These are phyloP conservation scores for Tetrahymena elliotti DNA, from an alignment of 73 alveolate genomes.

Conservation along the genomic window DNA sequence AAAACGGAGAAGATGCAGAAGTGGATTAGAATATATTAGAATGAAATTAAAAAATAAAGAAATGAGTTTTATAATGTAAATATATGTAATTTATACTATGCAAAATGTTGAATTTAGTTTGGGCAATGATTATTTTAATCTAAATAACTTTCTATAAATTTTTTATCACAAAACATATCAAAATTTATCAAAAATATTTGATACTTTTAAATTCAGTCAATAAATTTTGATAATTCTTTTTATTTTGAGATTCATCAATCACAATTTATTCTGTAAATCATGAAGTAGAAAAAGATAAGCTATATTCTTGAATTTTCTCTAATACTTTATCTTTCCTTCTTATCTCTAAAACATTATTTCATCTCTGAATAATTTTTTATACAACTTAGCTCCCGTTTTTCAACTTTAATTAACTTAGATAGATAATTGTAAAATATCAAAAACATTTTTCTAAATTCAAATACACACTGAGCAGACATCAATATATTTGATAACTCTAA, in stretches of 20 bases:
- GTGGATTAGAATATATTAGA: background rate
- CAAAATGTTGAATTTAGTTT: background rate
- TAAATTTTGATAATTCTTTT: too few species aligned
- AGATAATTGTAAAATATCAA: too few species aligned
- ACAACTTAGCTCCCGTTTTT: too few species aligned
- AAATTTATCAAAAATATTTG: background rate
- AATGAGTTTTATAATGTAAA: background rate
- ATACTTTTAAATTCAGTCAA: background rate
- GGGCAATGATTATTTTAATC: background rate
- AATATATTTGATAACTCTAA: too few species aligned
- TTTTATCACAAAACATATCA: background rate
- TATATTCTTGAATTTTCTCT: background rate
- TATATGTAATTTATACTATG: background rate
- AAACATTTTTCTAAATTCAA: too few species aligned
- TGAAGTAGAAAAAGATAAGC: background rate
- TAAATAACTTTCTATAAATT: background rate
- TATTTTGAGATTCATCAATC: too few species aligned
- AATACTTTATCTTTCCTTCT: background rate
- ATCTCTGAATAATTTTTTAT: too few species aligned
- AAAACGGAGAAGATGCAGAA: background rate
- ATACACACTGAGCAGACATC: too few species aligned
- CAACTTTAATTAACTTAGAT: too few species aligned
- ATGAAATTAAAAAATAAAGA: background rate
- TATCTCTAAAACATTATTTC: too few species aligned
- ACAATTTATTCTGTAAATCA: too few species aligned